phyloP scores from a whole-genome alignment of 2,329 filamentous ascomycete species.

The Colletotrichum destructivum region DNA sequence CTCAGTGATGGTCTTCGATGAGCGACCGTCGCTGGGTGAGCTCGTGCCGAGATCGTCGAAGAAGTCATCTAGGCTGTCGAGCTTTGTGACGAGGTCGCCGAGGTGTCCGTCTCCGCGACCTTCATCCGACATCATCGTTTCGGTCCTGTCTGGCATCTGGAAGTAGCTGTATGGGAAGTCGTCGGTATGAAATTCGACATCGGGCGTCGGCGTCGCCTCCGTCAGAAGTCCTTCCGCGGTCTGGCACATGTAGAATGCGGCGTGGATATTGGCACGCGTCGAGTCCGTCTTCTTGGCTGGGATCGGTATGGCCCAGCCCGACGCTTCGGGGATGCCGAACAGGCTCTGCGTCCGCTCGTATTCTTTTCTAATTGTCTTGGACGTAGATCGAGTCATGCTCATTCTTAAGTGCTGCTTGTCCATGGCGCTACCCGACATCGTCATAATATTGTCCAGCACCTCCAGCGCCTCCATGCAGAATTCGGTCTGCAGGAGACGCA shows the following conservation, averaged over 20 bases:
- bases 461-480: slow-evolving; percentile 93
- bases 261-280: slow-evolving; percentile 93
- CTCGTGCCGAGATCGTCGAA: slow-evolving; percentile 78
- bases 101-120: slow-evolving; percentile 79
- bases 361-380: slow-evolving; percentile 89
- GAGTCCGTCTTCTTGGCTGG: slow-evolving; percentile 90
- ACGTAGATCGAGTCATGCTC: slow-evolving; percentile 95
- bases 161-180: slow-evolving; percentile 90
- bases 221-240: slow-evolving; percentile 71
- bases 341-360: slow-evolving; percentile 95
- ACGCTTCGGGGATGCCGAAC: slow-evolving; percentile 96
- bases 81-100: slow-evolving; percentile 85
- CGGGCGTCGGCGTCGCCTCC: slow-evolving; percentile 80
- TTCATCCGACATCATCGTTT: slow-evolving; percentile 95
- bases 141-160: slow-evolving; percentile 79
- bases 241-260: slow-evolving; percentile 94
- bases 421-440: slow-evolving; percentile 91
- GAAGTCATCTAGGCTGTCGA: slow-evolving; percentile 86
- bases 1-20: slow-evolving; percentile 75
- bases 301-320: slow-evolving; percentile 95
- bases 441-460: slow-evolving; percentile 95
- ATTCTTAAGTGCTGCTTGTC: slow-evolving; percentile 96
- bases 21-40: slow-evolving; percentile 72
- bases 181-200: slow-evolving; percentile 93
- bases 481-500: slow-evolving; percentile 91